phyloP scores from a whole-genome alignment of 208 protist genomes.

The Herpetomonas samuelpessoai region DNA sequence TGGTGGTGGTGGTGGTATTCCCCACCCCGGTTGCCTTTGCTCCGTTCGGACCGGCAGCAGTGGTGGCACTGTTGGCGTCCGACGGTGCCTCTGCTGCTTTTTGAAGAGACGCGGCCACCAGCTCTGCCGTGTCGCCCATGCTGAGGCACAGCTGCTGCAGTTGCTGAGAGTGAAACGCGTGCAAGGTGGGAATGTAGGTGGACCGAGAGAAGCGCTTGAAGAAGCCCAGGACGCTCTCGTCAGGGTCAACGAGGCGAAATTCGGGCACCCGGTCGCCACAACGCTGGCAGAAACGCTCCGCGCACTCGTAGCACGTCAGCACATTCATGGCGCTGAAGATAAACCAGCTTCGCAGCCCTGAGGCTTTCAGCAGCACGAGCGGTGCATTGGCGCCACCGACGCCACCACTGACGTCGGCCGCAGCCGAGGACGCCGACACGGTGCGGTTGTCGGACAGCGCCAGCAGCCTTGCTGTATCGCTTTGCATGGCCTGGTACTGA shows the following conservation, averaged over 20 bases:
- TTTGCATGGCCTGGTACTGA: conserved; percentile 39
- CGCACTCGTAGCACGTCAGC: conserved; percentile 78
- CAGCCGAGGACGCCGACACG: not conserved
- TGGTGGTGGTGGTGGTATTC: not conserved
- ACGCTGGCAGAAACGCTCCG: conserved; percentile 53
- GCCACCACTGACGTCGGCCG: conserved; percentile 15
- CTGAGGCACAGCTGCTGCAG: conserved; percentile 49
- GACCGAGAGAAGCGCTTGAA: conserved; percentile 61
- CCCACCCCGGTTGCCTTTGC: not conserved
- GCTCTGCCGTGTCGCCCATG: conserved; percentile 30
- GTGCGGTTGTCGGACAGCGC: conserved; percentile 22
- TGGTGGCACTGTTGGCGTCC: not conserved
- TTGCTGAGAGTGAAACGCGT: conserved; percentile 69
- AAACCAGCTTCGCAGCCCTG: conserved; percentile 72
- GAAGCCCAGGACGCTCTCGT: conserved; percentile 64
- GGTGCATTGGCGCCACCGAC: conserved; percentile 12
- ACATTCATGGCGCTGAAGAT: conserved; percentile 86
- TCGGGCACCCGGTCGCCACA: conserved; percentile 55
- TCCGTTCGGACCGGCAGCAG: not conserved
- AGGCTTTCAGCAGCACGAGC: conserved; percentile 51
- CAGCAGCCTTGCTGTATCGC: conserved; percentile 31
- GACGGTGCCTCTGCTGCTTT: conserved; percentile 18
- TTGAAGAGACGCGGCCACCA: conserved; percentile 4
- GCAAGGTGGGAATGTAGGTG: conserved; percentile 66
- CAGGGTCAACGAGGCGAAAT: conserved; percentile 24